Evolutionary conservation across 1,139 yeast genomes (phyloP).

Genomic region (Sugiyamaella sp.): DNA sequence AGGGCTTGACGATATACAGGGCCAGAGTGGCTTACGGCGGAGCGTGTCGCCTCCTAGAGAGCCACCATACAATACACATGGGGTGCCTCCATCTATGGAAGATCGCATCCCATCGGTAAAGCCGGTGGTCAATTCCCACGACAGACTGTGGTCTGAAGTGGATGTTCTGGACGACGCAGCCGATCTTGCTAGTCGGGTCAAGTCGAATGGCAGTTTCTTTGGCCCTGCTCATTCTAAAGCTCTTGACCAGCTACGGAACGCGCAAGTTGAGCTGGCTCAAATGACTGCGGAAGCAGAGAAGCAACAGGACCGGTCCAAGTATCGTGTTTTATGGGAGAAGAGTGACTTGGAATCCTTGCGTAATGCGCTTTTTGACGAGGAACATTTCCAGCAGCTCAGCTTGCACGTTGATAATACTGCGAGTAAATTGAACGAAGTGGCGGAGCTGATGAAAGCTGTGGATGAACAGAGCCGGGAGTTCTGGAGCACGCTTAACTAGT

Average conservation of each 20-base stretch:
- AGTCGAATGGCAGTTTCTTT: constrained; percentile 59
- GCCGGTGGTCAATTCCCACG: constrained; percentile 52
- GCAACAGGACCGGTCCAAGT: constrained; percentile 33
- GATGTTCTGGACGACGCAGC: constrained; percentile 84
- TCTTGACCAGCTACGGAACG: constrained; percentile 55
- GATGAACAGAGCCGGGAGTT: constrained; percentile 41
- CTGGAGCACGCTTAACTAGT: constrained; percentile 32
- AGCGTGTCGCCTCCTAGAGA: constrained; percentile 3
- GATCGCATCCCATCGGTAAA: constrained; percentile 37
- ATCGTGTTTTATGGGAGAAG: constrained; percentile 42
- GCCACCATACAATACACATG: constrained; percentile 12
- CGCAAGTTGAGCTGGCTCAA: constrained; percentile 63
- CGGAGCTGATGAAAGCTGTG: constrained; percentile 44
- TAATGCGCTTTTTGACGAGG: constrained; percentile 48
- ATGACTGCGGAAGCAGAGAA: constrained; percentile 50
- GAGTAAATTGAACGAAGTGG: constrained; percentile 48
- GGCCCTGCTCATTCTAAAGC: constrained; percentile 62
- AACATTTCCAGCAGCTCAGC: constrained; percentile 48
- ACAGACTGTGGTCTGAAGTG: constrained; percentile 83
- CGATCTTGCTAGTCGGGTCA: constrained; percentile 60
- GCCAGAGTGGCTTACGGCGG: background rate
- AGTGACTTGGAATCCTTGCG: constrained; percentile 40
- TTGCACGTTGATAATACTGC: constrained; percentile 48
- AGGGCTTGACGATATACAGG: background rate
- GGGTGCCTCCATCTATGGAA: constrained; percentile 13